phyloP scores from a whole-genome alignment of 192 early-diverging fungal species.

The Funneliformis mosseae region DNA sequence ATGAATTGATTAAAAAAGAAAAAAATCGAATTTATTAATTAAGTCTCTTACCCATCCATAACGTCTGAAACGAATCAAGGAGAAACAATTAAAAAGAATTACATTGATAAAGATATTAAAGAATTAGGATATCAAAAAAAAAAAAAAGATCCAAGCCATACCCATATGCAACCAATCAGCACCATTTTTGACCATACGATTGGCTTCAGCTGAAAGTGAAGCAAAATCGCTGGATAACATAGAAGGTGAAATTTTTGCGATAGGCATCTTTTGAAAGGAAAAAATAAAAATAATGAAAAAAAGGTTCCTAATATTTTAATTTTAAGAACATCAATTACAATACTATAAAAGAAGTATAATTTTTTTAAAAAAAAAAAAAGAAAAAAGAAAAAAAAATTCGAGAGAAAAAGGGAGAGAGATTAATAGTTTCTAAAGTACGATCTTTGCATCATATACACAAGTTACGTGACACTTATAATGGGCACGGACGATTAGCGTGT shows the following conservation, averaged over 20 bases:
- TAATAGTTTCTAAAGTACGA: too few relatives aligned
- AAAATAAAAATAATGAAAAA: neutral
- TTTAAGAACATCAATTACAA: too few relatives aligned
- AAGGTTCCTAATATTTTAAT: neutral
- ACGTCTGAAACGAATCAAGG: conserved; percentile 60
- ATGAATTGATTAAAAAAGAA: too few relatives aligned
- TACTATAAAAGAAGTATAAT: too few relatives aligned
- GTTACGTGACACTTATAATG: too few relatives aligned
- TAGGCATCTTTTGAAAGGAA: conserved; percentile 54
- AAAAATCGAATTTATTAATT: neutral
- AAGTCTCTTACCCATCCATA: conserved; percentile 80
- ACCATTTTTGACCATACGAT: conserved; percentile 86
- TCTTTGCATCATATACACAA: neutral
- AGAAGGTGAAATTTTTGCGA: conserved; percentile 87
- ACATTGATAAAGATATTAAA: neutral
- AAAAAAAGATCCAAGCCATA: conserved; percentile 34
- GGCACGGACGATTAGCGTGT: neutral
- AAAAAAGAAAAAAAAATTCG: too few relatives aligned
- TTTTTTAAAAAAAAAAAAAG: too few relatives aligned
- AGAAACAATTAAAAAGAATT: conserved; percentile 3
- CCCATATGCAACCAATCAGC: conserved; percentile 92
- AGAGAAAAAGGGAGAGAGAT: too few relatives aligned
- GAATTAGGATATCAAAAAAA: neutral
- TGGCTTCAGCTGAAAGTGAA: conserved; percentile 77
- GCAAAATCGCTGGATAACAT: conserved; percentile 92